Evolutionary conservation across 75 land plant genomes (phyloP), one percentile per base, ranked within the genome.

Genomic region (Selaginella tamariscina): DNA sequence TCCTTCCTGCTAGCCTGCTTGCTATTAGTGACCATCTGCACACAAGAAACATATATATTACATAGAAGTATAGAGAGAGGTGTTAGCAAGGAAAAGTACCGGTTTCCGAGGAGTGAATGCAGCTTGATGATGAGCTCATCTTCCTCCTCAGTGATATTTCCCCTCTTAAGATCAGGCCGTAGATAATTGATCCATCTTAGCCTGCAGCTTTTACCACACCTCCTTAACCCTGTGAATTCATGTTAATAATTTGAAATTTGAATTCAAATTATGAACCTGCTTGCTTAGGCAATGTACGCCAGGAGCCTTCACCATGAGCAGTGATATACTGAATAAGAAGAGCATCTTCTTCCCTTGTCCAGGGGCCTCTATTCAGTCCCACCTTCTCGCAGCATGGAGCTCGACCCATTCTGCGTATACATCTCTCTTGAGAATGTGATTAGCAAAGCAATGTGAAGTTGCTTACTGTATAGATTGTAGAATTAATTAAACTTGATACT

Each of bases 331-430:
- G 9, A 23, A 56, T 69, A 30, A 69, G 70, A 24, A n/a, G 28
- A 20, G 30, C n/a, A 30, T 69, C 70, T 22, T 69, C 70, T 5
- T 69, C 70, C 1, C 67, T 18, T 31, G 70, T 56, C 70, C 70
- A 69, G 29, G 66, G 32, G 18, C 70, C 70, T 21, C 69, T 33
- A 27, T 68, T 68, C 8, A 68, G 69, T 20, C 69, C 69, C 20
- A 68, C 27, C 26, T 68, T 68, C 62, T 68, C 69, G 69, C 69
- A 68, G 26, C 69, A 68, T 13, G 69, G 69, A 32, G 69, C 69
- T 21, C 69, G 30, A 23, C 69, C 69, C 69, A 68, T 68, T 39
- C 49, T 39, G 49, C 49, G 15, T 5, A 39, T 5, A 39, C 49
- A 39, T 5, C 15, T 15, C 49, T 15, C 49, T n/a, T n/a, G n/a